Conservation (phyloP, 352 stramenopile genomes). For the Phytophthora cajani region DNA sequence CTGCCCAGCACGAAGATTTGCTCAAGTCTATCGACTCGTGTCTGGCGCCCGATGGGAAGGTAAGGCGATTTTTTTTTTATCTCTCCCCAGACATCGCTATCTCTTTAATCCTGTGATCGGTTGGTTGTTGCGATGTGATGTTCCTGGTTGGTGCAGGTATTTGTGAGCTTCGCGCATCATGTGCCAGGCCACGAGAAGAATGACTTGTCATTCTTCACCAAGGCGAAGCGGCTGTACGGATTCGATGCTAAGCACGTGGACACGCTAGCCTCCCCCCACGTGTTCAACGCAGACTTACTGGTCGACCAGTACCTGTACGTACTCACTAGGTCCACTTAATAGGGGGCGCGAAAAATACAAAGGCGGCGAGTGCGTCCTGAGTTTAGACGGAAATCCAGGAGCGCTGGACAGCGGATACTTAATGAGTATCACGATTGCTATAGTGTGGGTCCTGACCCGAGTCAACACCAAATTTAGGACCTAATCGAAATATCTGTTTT, state of each 20-base stretch:
- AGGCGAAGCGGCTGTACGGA: conserved; percentile 43
- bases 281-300: conserved; percentile 51
- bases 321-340: conserved; percentile 33
- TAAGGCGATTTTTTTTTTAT: conserved; percentile 10
- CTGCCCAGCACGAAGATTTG: conserved; percentile 46
- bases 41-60: conserved; percentile 37
- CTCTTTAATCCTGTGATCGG: conserved; percentile 17
- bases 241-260: conserved; percentile 50
- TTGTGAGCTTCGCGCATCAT: conserved; percentile 62
- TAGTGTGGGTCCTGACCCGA: neutral
- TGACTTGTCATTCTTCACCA: conserved; percentile 61
- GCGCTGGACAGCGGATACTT: neutral
- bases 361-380: too few species aligned
- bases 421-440: neutral
- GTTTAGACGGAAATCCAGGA: too few species aligned
- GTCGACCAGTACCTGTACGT: conserved; percentile 58
- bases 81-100: conserved; percentile 2
- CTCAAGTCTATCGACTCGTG: conserved; percentile 52
- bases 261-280: conserved; percentile 45
- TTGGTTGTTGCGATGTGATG: conserved; percentile 4
- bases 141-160: conserved; percentile 25
- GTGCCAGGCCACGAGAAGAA: conserved; percentile 55
- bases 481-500: neutral
- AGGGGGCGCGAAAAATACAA: neutral
- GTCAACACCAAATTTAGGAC: neutral